phyloP scores from a whole-genome alignment of 1,284 basidiomycete genomes.

The Ganoderma leucocontextum region DNA sequence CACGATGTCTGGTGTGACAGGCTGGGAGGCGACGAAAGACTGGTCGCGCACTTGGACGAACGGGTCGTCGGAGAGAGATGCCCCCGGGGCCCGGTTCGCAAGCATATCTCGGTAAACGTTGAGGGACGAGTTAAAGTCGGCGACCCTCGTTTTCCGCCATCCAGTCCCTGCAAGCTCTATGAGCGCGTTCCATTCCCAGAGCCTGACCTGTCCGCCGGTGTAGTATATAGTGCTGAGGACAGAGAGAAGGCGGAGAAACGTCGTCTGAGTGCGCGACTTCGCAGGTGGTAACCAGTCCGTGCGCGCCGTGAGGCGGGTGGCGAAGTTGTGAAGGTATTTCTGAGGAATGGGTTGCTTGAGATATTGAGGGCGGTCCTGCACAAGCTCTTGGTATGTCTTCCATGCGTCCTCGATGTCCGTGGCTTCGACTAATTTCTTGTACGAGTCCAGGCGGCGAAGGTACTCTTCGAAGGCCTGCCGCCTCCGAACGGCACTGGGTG shows the following conservation, averaged over 20 bases:
- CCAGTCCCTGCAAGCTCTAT: slow-evolving; percentile 74
- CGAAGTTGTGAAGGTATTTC: slow-evolving; percentile 65
- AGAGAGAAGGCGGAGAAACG: slow-evolving; percentile 70
- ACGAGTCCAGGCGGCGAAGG: slow-evolving; percentile 14
- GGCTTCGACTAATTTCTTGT: slow-evolving; percentile 44
- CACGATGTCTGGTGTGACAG: slow-evolving; percentile 61
- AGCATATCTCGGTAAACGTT: slow-evolving; percentile 68
- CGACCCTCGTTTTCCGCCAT: slow-evolving; percentile 60
- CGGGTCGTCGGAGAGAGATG: slow-evolving; percentile 41
- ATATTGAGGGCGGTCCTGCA: slow-evolving; percentile 40
- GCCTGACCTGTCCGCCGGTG: slow-evolving; percentile 57
- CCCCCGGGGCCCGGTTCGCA: slow-evolving; percentile 52
- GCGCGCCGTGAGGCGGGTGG: slow-evolving; percentile 57
- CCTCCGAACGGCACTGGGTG: slow-evolving; percentile 3
- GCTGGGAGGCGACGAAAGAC: slow-evolving; percentile 16
- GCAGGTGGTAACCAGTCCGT: slow-evolving; percentile 29
- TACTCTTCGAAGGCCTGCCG: slow-evolving; percentile 20
- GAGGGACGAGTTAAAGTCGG: slow-evolving; percentile 69
- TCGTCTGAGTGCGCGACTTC: slow-evolving; percentile 61
- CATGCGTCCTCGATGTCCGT: slow-evolving; percentile 59
- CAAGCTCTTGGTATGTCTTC: slow-evolving; percentile 62
- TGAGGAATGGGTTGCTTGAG: slow-evolving; percentile 33
- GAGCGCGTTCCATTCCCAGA: slow-evolving; percentile 79
- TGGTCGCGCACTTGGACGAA: slow-evolving; percentile 11
- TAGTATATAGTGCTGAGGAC: slow-evolving; percentile 64